phyloP scores from a whole-genome alignment of 257 asterid genomes.

The Nicotiana obtusifolia region DNA sequence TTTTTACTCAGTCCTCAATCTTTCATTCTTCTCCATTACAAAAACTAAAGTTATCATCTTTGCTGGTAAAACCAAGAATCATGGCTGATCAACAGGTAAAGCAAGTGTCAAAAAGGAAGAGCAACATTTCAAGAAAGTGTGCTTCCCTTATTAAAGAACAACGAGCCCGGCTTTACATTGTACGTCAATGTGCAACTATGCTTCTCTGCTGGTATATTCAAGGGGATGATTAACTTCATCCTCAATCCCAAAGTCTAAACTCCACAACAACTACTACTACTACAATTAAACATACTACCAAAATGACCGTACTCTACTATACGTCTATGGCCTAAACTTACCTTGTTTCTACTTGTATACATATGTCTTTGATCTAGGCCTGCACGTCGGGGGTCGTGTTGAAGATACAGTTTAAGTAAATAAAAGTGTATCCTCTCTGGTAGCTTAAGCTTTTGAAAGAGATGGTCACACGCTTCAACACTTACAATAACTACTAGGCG shows the following conservation, averaged over 20 bases:
- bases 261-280: background rate
- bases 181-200: conserved; percentile 89
- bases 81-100: conserved; percentile 40
- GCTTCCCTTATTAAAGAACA: conserved; percentile 68
- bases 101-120: conserved; percentile 27
- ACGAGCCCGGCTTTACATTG: conserved; percentile 65
- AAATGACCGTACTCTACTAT: background rate
- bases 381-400: background rate
- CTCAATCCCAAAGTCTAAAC: background rate
- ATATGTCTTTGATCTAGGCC: background rate
- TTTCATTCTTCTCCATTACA: background rate
- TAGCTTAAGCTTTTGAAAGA: too few relatives aligned
- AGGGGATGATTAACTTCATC: conserved; percentile 45
- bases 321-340: background rate
- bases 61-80: background rate
- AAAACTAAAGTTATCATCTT: background rate
- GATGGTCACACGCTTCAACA: background rate
- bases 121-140: conserved; percentile 61
- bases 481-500: too few relatives aligned
- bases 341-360: background rate
- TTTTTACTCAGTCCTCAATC: background rate
- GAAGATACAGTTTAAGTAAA: background rate
- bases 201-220: conserved; percentile 71
- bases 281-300: background rate
- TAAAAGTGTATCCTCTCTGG: background rate